Evolutionary conservation across 495 filamentous ascomycete species (phyloP), one percentile per base, ranked within the genome.

Genomic region (Penicillium goetzii): DNA sequence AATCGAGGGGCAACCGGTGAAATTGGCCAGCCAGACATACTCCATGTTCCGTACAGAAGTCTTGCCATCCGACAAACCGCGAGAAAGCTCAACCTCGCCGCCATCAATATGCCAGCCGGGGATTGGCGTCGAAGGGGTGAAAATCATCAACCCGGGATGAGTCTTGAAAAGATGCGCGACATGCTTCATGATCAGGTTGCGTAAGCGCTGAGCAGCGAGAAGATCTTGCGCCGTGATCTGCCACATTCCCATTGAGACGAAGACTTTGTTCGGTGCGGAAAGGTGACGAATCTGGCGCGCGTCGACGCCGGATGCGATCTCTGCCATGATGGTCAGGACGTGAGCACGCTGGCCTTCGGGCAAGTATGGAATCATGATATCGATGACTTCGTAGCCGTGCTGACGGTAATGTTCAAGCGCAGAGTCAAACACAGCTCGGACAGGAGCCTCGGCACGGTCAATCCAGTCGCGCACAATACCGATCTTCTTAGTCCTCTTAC

Each of bases 1-100:
- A n/a, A 97, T 86, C 10, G 90, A 85, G 0, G 94, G 94, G 64
- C 88, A 89, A 0, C 94, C 94, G 1, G 77, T 84, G 62, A 90
- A 89, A 69, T 98, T 98, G 8, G 94, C 92, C 50, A 94, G 72
- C 86, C 90, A 97, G 32, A 88, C 89, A 76, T 92, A 98, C 76
- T 88, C 87, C 92, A 97, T 97, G 70, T 85, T 93, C 26, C 87
- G 78, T 5, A 97, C 78, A 14, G 85, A 88, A 62, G 71, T 77
- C 69, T 92, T 92, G 1, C 84, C 89, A 73, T 98, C 89, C 17
- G 81, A 88, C 57, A 92, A 77, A 1, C 94, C 94, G 45, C 86
- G 83, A 34, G 76, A 74, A 26, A 91, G 75, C 58, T 88, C 86
- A 17, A 71, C 76, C 0, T 80, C 66, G 1, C 84, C 81, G 25